Evolutionary conservation across 768 basidiomycete species (phyloP), one percentile per base, ranked within the genome.

Genomic region (Termitomyces heimii): DNA sequence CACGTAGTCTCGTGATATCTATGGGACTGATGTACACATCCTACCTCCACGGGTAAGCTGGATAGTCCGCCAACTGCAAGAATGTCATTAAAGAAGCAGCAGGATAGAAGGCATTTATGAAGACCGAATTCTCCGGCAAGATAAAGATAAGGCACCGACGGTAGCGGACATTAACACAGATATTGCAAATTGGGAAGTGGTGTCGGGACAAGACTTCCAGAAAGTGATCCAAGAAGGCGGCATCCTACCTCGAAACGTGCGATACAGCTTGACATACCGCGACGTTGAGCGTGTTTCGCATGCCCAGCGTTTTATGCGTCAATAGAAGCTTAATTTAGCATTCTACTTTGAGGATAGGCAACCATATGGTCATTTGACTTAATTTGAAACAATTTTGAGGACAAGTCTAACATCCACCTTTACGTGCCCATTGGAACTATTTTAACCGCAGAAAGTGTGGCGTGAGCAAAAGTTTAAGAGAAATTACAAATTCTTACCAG

Each of bases 261-360:
- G 94, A 67, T 84, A 89, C 53, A 96, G 92, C 71, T 69, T 96
- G 66, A 96, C 94, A 1, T 96, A 90, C 67, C 79, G 94, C 53
- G 89, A 89, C 65, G 88, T 94, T 3, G 80, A 77, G 55, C 88
- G 82, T 65, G 86, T 92, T 48, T 72, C 72, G 9, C 70, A 68
- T 24, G 67, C 63, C 40, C 67, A 67, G 54, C 63, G 65, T 4
- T 64, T 70, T 57, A 58, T 65, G 49, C 64, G 65, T 60, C 62
- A 61, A 59, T 72, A 59, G 64, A 57, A 57, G 48, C 12, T 26
- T 18, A 24, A 46, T 28, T 35, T 44, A 57, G 24, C n/a, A 32
- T 22, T 32, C n/a, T 3, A 32, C 22, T 22, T 12, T n/a, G 8
- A 13, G 16, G 26, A 29, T n/a, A 13, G n/a, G 26, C 50, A 31